Percentiles rank a stretch among this genome's conserved stretches.
phyloP scores from a whole-genome alignment of 805 yeast genomes.

The Cyberlindnera saturnus region DNA sequence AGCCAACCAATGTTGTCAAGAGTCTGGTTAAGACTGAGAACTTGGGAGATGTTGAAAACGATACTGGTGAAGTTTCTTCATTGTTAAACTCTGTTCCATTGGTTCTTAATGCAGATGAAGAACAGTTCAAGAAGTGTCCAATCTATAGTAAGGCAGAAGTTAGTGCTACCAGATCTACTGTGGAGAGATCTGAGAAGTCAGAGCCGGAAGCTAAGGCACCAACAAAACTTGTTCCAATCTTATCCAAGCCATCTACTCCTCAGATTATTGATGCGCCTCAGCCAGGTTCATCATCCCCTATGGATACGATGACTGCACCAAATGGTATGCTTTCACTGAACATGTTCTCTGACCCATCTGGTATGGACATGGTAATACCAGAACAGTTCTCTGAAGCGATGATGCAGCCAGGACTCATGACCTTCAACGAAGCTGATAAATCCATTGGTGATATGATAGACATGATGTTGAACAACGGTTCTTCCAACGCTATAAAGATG shows the following conservation, averaged over 20 bases:
- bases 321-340: neutral
- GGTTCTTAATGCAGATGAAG: constrained; percentile 18
- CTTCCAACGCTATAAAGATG: neutral
- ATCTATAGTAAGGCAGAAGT: constrained; percentile 7
- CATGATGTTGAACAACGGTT: neutral
- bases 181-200: neutral
- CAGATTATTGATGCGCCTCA: neutral
- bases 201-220: no score
- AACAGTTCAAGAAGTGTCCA: constrained; percentile 10
- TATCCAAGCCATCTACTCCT: neutral
- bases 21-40: constrained; percentile 19
- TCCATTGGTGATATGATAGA: constrained; percentile 2
- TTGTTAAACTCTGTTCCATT: constrained; percentile 22
- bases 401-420: neutral
- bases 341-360: neutral
- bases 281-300: neutral
- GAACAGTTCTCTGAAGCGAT: neutral
- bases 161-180: constrained; percentile 9
- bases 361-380: neutral
- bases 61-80: constrained; percentile 17
- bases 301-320: neutral
- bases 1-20: constrained; percentile 23
- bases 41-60: constrained; percentile 15
- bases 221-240: no score
- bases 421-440: neutral